Base-by-base conservation (phyloP, 768 basidiomycete species). In the Pisolithus marmoratus region DNA sequence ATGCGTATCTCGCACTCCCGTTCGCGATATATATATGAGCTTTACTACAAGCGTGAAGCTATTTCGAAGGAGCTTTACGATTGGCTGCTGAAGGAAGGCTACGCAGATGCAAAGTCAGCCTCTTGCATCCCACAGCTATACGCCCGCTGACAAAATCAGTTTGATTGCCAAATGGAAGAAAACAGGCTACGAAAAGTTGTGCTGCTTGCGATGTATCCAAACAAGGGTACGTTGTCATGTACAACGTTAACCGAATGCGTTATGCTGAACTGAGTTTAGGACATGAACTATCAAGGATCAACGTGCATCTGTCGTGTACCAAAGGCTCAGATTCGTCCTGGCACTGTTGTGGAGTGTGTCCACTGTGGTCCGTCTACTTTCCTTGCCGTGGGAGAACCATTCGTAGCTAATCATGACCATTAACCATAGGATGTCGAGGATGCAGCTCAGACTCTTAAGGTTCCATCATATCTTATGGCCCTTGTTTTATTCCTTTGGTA, bases 151-250 rank as follows among this genome's bases (percentile, higher is more conserved):
- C 37, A 37, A 49, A 37, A 24, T 23, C 58, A 98, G 94, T 65
- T 72, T 98, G 65, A 88, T 99, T 65, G 96, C 96, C 36, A 99
- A 99, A 69, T 99, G 96, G 96, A 98, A 97, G 77, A 99, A 98
- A 72, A 75, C 85, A 12, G 96, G 96, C 5, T 99, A 98, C 67
- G 96, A 98, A 72, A 99, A 98, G 67, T 76, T 99, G 7, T 99
- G 96, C 67, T 99, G 96, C 64, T 72, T 98, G 48, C 78, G 96
- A 42, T 99, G 96, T 69, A 97, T 99, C 51, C 95, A 97, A 71
- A 94, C 93, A 4, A 82, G 82, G 72, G 93, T 87, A 58, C 46
- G 73, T 61, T 31, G 19, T 37, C 36, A 46, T 51, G 46, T 40
- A 23, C 54, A n/a, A 34, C 34, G 34, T 20, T 38, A 15, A 29